Percentiles rank a stretch among this genome's conserved stretches.
phyloP scores from a whole-genome alignment of 2,329 filamentous ascomycete species.

The Phialophora macrospora region DNA sequence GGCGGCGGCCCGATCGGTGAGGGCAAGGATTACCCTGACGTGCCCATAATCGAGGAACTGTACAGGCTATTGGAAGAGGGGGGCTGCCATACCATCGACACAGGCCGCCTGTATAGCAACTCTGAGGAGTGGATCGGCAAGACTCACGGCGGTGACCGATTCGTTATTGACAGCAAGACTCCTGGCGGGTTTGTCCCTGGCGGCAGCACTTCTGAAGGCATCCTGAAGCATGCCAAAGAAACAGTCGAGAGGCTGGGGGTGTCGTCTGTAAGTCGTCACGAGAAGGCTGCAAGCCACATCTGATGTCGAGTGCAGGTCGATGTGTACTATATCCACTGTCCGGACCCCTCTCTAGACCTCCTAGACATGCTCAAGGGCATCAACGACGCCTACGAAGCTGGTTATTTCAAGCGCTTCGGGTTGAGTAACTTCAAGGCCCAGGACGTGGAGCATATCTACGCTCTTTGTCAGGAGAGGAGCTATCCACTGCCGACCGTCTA shows the following conservation, averaged over 20 bases:
- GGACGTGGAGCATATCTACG: conserved; percentile 43
- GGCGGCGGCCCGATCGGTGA: no score
- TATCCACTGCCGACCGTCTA: conserved; percentile 47
- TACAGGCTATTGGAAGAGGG: no score
- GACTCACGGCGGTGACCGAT: neutral
- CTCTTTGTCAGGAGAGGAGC: conserved; percentile 43
- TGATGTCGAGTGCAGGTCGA: conserved; percentile 39
- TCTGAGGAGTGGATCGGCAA: no score
- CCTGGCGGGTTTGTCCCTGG: neutral
- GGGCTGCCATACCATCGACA: no score
- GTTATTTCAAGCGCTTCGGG: conserved; percentile 45
- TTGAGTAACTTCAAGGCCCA: conserved; percentile 46
- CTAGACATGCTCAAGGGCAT: conserved; percentile 46
- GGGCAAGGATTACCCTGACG: no score
- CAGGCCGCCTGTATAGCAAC: no score
- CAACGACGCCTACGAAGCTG: conserved; percentile 42
- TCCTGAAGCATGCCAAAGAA: neutral
- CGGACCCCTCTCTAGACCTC: conserved; percentile 44
- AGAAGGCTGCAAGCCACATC: no score
- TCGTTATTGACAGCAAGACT: neutral
- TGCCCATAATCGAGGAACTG: no score
- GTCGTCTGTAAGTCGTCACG: neutral
- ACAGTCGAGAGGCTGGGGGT: neutral
- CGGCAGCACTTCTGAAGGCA: neutral
- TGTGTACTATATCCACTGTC: conserved; percentile 45